phyloP scores from a whole-genome alignment of 2,329 filamentous ascomycete species.

The Mariannaea sp. region DNA sequence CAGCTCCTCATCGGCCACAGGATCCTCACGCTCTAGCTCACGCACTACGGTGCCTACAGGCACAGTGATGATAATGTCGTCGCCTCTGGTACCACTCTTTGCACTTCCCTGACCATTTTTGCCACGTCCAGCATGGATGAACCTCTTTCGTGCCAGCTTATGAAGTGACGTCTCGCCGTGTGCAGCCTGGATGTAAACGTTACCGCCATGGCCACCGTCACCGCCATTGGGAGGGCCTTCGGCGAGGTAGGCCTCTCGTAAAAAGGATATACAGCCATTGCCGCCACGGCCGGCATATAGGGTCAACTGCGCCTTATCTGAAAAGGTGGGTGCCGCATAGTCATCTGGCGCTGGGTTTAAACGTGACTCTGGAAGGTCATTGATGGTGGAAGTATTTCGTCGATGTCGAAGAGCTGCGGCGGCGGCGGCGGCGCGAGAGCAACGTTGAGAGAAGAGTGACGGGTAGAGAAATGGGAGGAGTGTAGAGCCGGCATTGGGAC shows the following conservation, averaged over 20 bases:
- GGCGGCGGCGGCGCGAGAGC: conserved; percentile 14
- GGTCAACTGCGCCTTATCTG: conserved; percentile 80
- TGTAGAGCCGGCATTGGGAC: conserved; percentile 30
- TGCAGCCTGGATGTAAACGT: conserved; percentile 91
- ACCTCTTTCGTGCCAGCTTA: conserved; percentile 79
- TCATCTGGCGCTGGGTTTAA: conserved; percentile 84
- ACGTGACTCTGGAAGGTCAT: conserved; percentile 56
- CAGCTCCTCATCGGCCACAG: conserved; percentile 67
- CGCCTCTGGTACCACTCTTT: conserved; percentile 76
- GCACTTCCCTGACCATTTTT: conserved; percentile 77
- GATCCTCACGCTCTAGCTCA: conserved; percentile 80
- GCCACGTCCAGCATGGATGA: conserved; percentile 76
- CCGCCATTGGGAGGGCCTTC: conserved; percentile 94
- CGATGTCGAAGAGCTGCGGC: conserved; percentile 19
- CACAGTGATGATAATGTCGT: conserved; percentile 86
- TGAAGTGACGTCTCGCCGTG: conserved; percentile 90
- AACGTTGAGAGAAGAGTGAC: conserved; percentile 43
- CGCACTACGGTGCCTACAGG: conserved; percentile 90
- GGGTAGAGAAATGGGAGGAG: conserved; percentile 55
- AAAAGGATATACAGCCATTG: conserved; percentile 91
- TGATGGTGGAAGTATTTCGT: conserved; percentile 40
- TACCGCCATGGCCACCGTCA: conserved; percentile 89
- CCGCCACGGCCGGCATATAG: conserved; percentile 82
- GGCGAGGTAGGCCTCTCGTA: conserved; percentile 86
- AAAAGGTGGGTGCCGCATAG: conserved; percentile 81